Base-by-base conservation (phyloP, 1,139 yeast genomes). In the Yamadazyma sp. region DNA sequence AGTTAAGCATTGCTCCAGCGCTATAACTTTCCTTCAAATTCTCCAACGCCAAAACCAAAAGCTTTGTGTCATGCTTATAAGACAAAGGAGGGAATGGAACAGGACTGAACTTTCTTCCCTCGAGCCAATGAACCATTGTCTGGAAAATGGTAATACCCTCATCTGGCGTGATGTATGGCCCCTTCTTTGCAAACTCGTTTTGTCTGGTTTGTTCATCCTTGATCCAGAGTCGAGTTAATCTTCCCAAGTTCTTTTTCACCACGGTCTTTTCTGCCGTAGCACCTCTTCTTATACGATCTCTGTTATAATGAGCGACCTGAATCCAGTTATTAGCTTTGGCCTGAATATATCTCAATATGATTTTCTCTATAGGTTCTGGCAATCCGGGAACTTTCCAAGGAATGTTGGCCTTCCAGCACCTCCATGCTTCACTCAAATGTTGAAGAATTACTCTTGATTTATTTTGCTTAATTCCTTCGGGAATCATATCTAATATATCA, bases 251-350 rank as follows among this genome's bases (percentile, higher is more conserved):
- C 70, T 92, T 94, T 58, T 84, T 86, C 0, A 95, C 96, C 10
- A 88, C 94, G 0, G 97, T 87, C 52, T 92, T 92, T 54, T 94
- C 99, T 16, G 89, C 95, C 10, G 90, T 84, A 0, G 86, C 89
- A 14, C 97, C 98, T 32, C 85, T 74, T 48, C 83, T 76, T 31
- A 94, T 87, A 39, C 96, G 74, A 43, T 89, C 97, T 48, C 99
- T 73, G 52, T 92, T 92, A 52, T 84, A 83, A 55, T 92, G 96
- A 1, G 98, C 95, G 8, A 88, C 90, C 1, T 95, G 84, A 10
- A 88, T 76, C 97, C 98, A 94, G 6, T 96, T 95, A 53, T 92
- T 97, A 0, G 98, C 97, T 56, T 94, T 90, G 1, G 97, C 96
- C 54, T 87, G 85, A 37, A 92, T 84, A 50, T 92, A 94, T 34